Evolutionary conservation across 176 grass and related monocot species (phyloP).

Genomic region (Elymus sibiricus): DNA sequence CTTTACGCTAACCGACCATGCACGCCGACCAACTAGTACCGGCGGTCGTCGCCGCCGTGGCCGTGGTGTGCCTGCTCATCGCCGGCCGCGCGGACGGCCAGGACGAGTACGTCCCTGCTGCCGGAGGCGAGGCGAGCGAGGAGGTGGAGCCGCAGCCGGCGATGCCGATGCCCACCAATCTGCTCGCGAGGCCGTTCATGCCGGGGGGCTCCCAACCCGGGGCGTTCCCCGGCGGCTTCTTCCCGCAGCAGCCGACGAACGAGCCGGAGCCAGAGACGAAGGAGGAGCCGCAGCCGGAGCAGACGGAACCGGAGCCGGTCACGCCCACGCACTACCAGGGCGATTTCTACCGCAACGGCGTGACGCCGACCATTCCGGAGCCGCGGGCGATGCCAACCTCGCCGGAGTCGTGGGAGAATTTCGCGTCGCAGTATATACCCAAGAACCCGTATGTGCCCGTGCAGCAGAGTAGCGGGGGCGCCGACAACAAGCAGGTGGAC

Average conservation of each 20-base stretch:
- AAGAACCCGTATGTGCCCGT: not conserved
- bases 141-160: not conserved
- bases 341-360: not conserved
- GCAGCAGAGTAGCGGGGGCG: not conserved
- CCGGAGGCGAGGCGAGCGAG: not conserved
- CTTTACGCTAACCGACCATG: not conserved
- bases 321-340: not conserved
- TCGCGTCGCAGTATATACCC: no score
- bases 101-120: not conserved
- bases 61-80: conserved; percentile 16
- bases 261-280: not conserved
- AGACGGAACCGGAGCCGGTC: no score
- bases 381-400: no score
- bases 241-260: not conserved
- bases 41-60: conserved; percentile 12
- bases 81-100: not conserved
- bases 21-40: not conserved
- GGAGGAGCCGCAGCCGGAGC: not conserved
- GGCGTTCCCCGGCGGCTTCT: no score
- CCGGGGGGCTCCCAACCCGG: no score
- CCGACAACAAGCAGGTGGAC: not conserved
- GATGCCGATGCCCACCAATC: not conserved
- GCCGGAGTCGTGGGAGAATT: not conserved
- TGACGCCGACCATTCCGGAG: not conserved
- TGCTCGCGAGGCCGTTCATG: not conserved